A percentile compares a stretch with the other conserved stretches of the same genome.
These are phyloP conservation scores for Astrothelium subdiscretum DNA, from an alignment of 495 filamentous ascomycete species.

Conservation along the genomic window DNA sequence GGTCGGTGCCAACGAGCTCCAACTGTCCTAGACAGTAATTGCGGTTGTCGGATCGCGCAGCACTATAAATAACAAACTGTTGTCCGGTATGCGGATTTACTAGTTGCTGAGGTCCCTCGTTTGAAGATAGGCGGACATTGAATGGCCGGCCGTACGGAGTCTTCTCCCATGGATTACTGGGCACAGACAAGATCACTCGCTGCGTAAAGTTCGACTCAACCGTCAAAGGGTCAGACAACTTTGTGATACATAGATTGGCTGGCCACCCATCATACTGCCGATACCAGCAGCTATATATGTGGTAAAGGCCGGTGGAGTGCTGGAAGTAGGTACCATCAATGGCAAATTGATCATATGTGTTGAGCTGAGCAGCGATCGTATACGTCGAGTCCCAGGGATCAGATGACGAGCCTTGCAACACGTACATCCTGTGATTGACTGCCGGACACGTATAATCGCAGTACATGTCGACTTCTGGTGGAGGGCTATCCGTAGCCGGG, in stretches of 20 bases:
- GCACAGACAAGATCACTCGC: constrained; percentile 34
- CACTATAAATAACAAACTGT: constrained; percentile 37
- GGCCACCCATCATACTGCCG: constrained; percentile 37
- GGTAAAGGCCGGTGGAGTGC: constrained; percentile 30
- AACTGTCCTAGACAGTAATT: constrained; percentile 34
- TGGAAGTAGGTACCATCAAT: constrained; percentile 42
- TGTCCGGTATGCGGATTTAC: constrained; percentile 36
- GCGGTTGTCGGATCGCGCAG: constrained; percentile 36
- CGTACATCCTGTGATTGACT: constrained; percentile 41
- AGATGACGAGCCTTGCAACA: constrained; percentile 29
- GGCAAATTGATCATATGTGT: constrained; percentile 42
- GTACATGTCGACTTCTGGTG: constrained; percentile 23
- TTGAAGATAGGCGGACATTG: constrained; percentile 34
- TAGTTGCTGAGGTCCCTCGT: constrained; percentile 40
- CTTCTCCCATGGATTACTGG: constrained; percentile 36
- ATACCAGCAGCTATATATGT: constrained; percentile 42
- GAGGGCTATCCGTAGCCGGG: constrained; percentile 33
- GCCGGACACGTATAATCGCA: constrained; percentile 30
- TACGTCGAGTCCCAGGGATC: constrained; percentile 35
- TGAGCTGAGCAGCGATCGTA: constrained; percentile 31
- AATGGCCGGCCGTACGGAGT: constrained; percentile 35
- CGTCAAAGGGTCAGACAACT: constrained; percentile 36
- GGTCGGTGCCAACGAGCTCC: constrained; percentile 37
- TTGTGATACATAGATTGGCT: constrained; percentile 40
- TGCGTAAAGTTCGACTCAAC: constrained; percentile 32